A percentile compares a stretch with the other conserved stretches of the same genome.
These are phyloP conservation scores for Bonia amplexicaulis DNA, from an alignment of 176 grass and related monocot genomes.

Conservation along the genomic window DNA sequence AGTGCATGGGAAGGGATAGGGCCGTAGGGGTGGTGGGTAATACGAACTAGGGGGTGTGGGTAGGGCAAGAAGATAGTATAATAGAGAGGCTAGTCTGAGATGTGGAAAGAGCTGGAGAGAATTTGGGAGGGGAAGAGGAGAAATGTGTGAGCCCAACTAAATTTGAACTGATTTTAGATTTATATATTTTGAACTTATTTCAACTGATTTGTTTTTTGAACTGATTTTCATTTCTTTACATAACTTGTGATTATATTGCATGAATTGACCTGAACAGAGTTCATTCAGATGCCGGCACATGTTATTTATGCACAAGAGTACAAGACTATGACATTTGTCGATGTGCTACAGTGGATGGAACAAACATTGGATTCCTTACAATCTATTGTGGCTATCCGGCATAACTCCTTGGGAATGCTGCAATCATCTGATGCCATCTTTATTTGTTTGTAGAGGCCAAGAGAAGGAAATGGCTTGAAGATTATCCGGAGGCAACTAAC, in stretches of 20 bases:
- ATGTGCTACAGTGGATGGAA: neutral
- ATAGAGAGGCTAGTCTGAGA: too few relatives aligned
- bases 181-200: neutral
- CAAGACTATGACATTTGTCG: slow-evolving; percentile 20
- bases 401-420: neutral
- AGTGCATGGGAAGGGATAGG: neutral
- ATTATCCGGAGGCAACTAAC: slow-evolving; percentile 67
- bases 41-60: neutral
- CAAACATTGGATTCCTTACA: neutral
- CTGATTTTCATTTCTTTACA: neutral
- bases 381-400: neutral
- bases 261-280: neutral
- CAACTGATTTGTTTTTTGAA: neutral
- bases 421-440: slow-evolving; percentile 19
- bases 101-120: too few relatives aligned
- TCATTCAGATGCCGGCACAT: neutral
- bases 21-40: neutral
- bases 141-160: neutral
- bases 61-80: neutral
- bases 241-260: neutral
- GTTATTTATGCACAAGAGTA: neutral
- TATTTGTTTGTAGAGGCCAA: slow-evolving; percentile 73
- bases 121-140: neutral
- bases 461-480: slow-evolving; percentile 92
- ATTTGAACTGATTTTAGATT: neutral